Evolutionary conservation across 176 grass and related monocot species (phyloP).

Genomic region (Miscanthus lutarioriparius): DNA sequence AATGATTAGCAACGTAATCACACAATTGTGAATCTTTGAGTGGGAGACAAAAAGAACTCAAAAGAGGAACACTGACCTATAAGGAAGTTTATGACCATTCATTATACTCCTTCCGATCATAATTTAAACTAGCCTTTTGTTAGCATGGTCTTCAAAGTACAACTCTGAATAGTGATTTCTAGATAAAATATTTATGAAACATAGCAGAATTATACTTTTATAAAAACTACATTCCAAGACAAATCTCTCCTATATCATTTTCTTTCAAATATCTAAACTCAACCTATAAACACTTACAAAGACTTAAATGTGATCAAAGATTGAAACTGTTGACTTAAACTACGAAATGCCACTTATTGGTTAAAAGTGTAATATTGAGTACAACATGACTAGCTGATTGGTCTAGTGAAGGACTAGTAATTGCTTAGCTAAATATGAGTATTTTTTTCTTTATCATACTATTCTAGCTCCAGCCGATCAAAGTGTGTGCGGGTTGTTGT

Average conservation of each 20-base stretch:
- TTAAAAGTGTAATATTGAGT: background rate
- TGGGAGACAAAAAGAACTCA: background rate
- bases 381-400: background rate
- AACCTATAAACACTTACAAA: background rate
- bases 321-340: background rate
- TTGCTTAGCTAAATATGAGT: background rate
- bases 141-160: background rate
- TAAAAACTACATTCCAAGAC: background rate
- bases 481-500: too few species aligned
- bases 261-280: background rate
- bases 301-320: background rate
- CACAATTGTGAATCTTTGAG: background rate
- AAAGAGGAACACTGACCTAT: background rate
- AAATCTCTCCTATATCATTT: background rate
- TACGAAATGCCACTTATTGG: background rate
- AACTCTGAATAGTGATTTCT: background rate
- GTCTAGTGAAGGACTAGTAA: background rate
- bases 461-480: too few species aligned
- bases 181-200: background rate
- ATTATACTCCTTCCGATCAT: background rate
- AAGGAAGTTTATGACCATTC: background rate
- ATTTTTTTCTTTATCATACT: too few species aligned
- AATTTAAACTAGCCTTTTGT: background rate
- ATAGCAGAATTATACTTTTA: background rate
- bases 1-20: conserved; percentile 6